Conservation (phyloP, 192 early-diverging fungal genomes). For the Coemansia sp. region DNA sequence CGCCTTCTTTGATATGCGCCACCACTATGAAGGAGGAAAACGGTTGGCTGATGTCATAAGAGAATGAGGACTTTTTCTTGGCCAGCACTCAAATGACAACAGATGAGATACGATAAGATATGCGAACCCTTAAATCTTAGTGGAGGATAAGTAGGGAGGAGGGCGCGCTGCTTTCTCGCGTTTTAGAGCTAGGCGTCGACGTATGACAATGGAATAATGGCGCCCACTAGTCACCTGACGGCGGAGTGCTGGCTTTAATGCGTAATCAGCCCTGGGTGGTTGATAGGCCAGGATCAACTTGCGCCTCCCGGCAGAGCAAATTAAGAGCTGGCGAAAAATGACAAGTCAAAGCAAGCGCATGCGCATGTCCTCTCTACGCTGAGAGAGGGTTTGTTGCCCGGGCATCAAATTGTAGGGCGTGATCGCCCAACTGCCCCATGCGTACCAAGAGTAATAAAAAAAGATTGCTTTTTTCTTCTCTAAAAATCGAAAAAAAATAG, state of each 20-base stretch:
- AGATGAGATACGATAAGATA: not conserved
- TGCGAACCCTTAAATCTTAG: not conserved
- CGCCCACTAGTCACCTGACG: not conserved
- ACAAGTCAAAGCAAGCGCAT: not conserved
- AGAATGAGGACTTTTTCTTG: not conserved
- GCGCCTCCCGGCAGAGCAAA: not conserved
- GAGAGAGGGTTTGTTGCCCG: not conserved
- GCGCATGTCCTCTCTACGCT: not conserved
- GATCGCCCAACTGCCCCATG: not conserved
- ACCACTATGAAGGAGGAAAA: not conserved
- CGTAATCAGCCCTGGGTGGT: not conserved
- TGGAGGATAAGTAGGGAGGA: not conserved
- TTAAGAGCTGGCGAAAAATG: not conserved
- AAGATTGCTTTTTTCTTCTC: not conserved
- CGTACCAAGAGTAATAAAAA: not conserved
- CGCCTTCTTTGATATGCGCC: not conserved
- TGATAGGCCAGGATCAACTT: not conserved
- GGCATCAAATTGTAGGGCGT: not conserved
- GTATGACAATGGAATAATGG: not conserved
- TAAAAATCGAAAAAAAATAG: not conserved
- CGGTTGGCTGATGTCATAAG: not conserved
- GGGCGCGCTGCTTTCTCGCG: no score
- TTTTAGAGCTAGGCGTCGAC: not conserved
- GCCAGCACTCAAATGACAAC: not conserved
- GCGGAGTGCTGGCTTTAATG: not conserved